Evolutionary conservation across 257 asterid genomes (phyloP).

Genomic region (Fraxinus americana): DNA sequence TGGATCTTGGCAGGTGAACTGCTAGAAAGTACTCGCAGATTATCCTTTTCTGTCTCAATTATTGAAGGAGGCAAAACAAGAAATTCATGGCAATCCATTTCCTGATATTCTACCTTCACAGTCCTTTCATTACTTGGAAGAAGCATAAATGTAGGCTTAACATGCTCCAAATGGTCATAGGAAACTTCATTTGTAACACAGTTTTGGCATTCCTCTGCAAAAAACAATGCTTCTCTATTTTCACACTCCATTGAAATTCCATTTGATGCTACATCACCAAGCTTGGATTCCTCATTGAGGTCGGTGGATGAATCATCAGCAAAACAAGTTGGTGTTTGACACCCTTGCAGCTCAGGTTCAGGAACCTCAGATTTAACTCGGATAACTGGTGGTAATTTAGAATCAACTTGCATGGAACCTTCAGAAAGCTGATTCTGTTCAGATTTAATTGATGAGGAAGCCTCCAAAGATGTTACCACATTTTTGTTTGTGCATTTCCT

Average conservation of each 20-base stretch:
- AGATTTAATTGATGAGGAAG: slow-evolving; percentile 29
- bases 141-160: slow-evolving; percentile 31
- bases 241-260: slow-evolving; percentile 24
- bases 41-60: slow-evolving; percentile 24
- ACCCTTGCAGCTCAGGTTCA: slow-evolving; percentile 38
- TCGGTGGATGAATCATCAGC: slow-evolving; percentile 23
- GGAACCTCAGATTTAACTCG: slow-evolving; percentile 47
- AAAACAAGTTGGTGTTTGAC: slow-evolving; percentile 23
- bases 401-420: slow-evolving; percentile 28
- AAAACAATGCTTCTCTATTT: slow-evolving; percentile 20
- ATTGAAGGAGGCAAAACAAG: slow-evolving; percentile 38
- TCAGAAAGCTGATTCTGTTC: slow-evolving; percentile 37
- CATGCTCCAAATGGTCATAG: slow-evolving; percentile 44
- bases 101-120: slow-evolving; percentile 32
- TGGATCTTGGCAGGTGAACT: slow-evolving; percentile 32
- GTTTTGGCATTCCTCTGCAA: slow-evolving; percentile 29
- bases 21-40: slow-evolving; percentile 21
- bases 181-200: slow-evolving; percentile 45
- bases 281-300: slow-evolving; percentile 26
- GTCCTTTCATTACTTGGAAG: slow-evolving; percentile 29
- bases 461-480: slow-evolving; percentile 27
- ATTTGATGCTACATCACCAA: slow-evolving; percentile 21
- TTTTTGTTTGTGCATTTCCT: slow-evolving; percentile 31
- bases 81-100: slow-evolving; percentile 25
- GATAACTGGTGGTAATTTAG: slow-evolving; percentile 25